These are phyloP conservation scores for Dothideomycetes sp. DNA, from an alignment of 2,329 filamentous ascomycete species.

Conservation along the genomic window DNA sequence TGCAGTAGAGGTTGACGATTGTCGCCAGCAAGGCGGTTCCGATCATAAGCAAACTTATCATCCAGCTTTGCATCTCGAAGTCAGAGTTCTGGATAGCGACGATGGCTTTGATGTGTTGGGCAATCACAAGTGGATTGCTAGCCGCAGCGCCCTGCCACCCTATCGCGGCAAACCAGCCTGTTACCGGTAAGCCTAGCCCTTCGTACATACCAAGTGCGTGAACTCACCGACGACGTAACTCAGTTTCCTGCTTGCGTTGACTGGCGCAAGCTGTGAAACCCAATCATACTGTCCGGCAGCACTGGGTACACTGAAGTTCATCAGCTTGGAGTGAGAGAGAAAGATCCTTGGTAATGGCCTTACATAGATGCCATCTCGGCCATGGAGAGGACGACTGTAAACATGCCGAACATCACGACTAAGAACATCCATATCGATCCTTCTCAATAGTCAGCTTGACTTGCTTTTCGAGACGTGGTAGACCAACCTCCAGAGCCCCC, in stretches of 20 bases:
- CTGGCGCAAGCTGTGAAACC: slow-evolving; percentile 43
- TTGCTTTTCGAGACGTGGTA: slow-evolving; percentile 21
- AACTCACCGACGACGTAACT: slow-evolving; percentile 43
- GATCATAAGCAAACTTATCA: slow-evolving; percentile 14
- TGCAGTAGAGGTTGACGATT: slow-evolving; percentile 23
- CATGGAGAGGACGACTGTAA: slow-evolving; percentile 35
- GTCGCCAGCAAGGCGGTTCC: slow-evolving; percentile 19
- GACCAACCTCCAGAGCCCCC: slow-evolving; percentile 36
- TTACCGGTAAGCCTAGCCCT: not conserved
- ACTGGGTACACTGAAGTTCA: slow-evolving; percentile 39
- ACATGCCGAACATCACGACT: slow-evolving; percentile 38
- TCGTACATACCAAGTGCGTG: not conserved
- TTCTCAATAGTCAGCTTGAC: slow-evolving; percentile 24
- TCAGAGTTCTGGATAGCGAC: slow-evolving; percentile 19
- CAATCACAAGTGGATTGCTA: slow-evolving; percentile 21
- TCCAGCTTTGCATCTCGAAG: slow-evolving; percentile 19
- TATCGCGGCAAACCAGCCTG: slow-evolving; percentile 22
- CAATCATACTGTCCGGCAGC: slow-evolving; percentile 51
- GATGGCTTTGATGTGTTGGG: slow-evolving; percentile 22
- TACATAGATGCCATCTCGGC: slow-evolving; percentile 44
- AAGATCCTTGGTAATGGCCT: slow-evolving; percentile 1
- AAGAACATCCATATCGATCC: slow-evolving; percentile 47
- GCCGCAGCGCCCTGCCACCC: slow-evolving; percentile 25
- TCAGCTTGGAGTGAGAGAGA: slow-evolving; percentile 26
- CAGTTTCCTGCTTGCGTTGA: slow-evolving; percentile 36